Conservation (phyloP, 2,329 filamentous ascomycete species). For the Fusarium chaquense region DNA sequence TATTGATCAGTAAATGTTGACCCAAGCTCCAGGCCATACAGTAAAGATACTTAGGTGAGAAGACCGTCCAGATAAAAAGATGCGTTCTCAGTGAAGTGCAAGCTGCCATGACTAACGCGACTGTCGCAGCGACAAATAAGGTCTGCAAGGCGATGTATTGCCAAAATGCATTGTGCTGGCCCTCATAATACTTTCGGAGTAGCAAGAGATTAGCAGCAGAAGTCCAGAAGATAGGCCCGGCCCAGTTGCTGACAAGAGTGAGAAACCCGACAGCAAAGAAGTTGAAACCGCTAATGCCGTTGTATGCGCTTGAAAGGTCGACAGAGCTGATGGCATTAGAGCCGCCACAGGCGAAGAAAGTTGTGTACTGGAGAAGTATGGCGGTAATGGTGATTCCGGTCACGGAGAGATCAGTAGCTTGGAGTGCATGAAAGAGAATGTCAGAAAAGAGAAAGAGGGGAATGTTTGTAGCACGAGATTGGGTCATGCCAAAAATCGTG, state of each 20-base stretch:
- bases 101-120: conserved; percentile 85
- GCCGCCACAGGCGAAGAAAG: conserved; percentile 91
- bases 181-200: conserved; percentile 53
- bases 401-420: conserved; percentile 60
- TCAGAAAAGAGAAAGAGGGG: conserved; percentile 85
- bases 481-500: conserved; percentile 84
- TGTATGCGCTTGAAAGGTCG: conserved; percentile 94
- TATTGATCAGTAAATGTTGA: conserved; percentile 81
- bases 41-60: conserved; percentile 96
- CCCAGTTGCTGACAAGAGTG: conserved; percentile 92
- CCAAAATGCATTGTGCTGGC: conserved; percentile 51
- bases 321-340: conserved; percentile 97
- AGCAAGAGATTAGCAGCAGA: conserved; percentile 73
- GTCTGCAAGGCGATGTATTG: conserved; percentile 75
- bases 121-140: conserved; percentile 73
- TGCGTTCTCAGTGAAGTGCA: conserved; percentile 88
- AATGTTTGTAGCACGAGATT: conserved; percentile 86
- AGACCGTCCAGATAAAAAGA: conserved; percentile 98
- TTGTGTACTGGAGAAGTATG: conserved; percentile 81
- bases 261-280: conserved; percentile 83
- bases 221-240: conserved; percentile 88
- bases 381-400: conserved; percentile 75
- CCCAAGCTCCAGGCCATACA: conserved; percentile 87
- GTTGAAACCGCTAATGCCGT: conserved; percentile 86
- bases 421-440: conserved; percentile 65